Evolutionary conservation across 768 basidiomycete species (phyloP), one percentile per base, ranked within the genome.

Genomic region (Leucosporidium scottii): DNA sequence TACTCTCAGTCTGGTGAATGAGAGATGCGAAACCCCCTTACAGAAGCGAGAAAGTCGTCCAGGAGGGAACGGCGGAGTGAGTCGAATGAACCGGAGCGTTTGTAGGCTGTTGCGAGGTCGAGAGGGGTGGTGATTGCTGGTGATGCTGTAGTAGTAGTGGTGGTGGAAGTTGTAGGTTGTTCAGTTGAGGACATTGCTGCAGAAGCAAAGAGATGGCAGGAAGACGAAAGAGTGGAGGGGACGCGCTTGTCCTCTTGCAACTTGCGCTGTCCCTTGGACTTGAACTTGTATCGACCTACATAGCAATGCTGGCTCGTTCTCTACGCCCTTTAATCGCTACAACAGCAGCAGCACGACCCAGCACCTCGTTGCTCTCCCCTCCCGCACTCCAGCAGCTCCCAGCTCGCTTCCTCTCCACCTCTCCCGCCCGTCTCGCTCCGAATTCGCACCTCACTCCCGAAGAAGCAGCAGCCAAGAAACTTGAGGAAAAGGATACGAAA

Each of bases 371-470:
- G 6, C 34, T 12, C 12, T 12, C 12, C 34, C 34, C 34, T 36
- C 34, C 12, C 34, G 6, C 34, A 6, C 34, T 36, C 34, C 34
- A 36, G 34, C 34, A 36, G 34, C 39, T 44, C 39, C 49, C 57
- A 21, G 7, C 28, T 9, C 28, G 51, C 58, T 47, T 47, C 58
- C 39, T 39, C 58, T 59, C 58, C 44, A 10, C 55, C 57, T 39
- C 31, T 1, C 23, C 53, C 2, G 2, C 55, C 34, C 25, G 30
- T 18, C 50, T 6, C 8, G 3, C 31, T 49, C 9, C 54, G 25
- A 25, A 28, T 28, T n/a, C 13, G 25, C 71, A 72, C 67, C 53
- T 72, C 36, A 72, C 71, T 1, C 58, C 71, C 15, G 61, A 60
- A 10, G 71, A 72, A 17, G 50, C 17, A 2, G 66, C 63, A 12